Evolutionary conservation across 371 early-diverging fungal species (phyloP), one percentile per base, ranked within the genome.

Genomic region (Mortierella sp.): DNA sequence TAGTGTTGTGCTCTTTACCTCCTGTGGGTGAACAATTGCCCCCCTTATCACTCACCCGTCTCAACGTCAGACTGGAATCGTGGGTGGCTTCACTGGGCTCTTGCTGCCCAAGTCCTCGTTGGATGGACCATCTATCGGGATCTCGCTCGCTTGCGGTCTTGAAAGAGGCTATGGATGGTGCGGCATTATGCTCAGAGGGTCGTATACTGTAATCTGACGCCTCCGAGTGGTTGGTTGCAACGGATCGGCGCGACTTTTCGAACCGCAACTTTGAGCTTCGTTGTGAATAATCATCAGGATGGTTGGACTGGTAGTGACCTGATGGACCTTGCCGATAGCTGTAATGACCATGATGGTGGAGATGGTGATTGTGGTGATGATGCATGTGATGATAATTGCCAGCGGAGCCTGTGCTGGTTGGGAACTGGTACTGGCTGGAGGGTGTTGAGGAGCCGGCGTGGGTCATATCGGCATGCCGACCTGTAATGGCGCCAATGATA

Each of bases 401-500:
- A 19, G 39, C 24, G 34, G 24, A 28, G 49, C 48, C 26, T 12
- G 23, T 48, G 27, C 38, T 39, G 9, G 26, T 1, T n/a, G 61
- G 47, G 21, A 43, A 45, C 10, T 59, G 67, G 50, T 72, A 65
- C 28, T 66, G 72, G 9, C 54, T 49, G 2, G 71, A 61, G 9
- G 59, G 60, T n/a, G 64, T 71, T 1, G 63, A 58, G 8, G 54
- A 39, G 47, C 42, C 61, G 52, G 64, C 23, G 4, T 70, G 64
- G 8, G 28, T 49, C 47, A 62, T 67, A 26, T 72, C 72, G 1
- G 67, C 50, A 46, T 72, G 72, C 38, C 72, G 52, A n/a, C 72
- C 72, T 2, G 67, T 72, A 30, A 72, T 62, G 30, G 72, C 72
- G 10, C 58, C 63, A 49, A 72, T 72, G 52, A 72, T 67, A 26